Conservation (phyloP, 2,329 filamentous ascomycete genomes). For the Pestalotiopsis sp. region DNA sequence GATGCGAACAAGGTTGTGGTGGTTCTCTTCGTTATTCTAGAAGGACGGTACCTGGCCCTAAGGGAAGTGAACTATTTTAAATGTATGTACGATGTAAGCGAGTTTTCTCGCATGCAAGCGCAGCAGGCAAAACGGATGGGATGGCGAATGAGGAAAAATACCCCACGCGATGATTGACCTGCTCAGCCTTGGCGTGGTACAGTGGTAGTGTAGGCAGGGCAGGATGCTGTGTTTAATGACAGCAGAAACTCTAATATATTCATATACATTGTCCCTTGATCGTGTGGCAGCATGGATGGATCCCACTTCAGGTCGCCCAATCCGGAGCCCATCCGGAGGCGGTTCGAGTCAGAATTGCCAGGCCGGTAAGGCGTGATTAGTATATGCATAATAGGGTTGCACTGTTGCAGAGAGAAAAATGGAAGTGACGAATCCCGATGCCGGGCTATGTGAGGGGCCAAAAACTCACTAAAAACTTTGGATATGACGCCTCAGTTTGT, state of each 20-base stretch:
- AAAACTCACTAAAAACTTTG: neutral
- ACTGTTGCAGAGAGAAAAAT: neutral
- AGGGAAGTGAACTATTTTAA: neutral
- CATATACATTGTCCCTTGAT: too few relatives aligned
- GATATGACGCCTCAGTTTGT: neutral
- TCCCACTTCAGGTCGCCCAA: neutral
- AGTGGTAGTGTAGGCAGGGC: neutral
- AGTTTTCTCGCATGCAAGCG: too few relatives aligned
- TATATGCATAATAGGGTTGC: neutral
- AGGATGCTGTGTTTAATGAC: neutral
- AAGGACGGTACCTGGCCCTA: slow-evolving; percentile 3
- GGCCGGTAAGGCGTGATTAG: neutral
- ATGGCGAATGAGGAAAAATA: neutral
- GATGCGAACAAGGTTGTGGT: neutral
- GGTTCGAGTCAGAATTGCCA: neutral
- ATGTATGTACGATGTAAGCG: neutral
- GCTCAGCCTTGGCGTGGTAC: neutral
- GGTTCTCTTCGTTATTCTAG: neutral
- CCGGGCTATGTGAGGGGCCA: slow-evolving; percentile 2
- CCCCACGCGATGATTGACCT: neutral
- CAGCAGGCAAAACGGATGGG: too few relatives aligned
- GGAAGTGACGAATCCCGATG: neutral
- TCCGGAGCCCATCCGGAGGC: neutral
- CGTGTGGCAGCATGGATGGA: too few relatives aligned
- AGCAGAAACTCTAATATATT: neutral